These are phyloP conservation scores for Cercospora zeina DNA, from an alignment of 2,329 filamentous ascomycete genomes.

Conservation along the genomic window DNA sequence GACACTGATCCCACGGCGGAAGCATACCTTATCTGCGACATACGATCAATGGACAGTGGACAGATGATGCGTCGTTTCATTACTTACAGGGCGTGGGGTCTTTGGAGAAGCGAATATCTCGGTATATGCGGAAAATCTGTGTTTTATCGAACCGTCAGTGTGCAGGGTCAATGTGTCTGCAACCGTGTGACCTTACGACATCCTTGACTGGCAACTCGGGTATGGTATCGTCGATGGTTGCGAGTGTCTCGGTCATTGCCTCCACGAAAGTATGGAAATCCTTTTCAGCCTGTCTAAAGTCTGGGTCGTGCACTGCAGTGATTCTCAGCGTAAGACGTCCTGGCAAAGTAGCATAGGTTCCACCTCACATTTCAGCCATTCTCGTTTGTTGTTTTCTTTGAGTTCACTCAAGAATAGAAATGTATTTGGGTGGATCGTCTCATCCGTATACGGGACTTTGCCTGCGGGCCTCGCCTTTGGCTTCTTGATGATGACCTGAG, in stretches of 20 bases:
- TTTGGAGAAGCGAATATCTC: slow-evolving; percentile 80
- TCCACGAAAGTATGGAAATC: slow-evolving; percentile 82
- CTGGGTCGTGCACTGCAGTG: slow-evolving; percentile 69
- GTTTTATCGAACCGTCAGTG: background rate
- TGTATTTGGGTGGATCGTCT: slow-evolving; percentile 64
- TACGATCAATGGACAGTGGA: background rate
- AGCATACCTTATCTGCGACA: slow-evolving; percentile 8
- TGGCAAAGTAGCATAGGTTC: too few species aligned
- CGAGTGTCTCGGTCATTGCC: slow-evolving; percentile 67
- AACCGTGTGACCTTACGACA: slow-evolving; percentile 51
- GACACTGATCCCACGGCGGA: background rate
- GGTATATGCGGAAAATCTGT: slow-evolving; percentile 76
- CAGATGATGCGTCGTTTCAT: background rate
- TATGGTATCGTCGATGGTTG: slow-evolving; percentile 73
- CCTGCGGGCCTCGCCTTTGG: slow-evolving; percentile 63
- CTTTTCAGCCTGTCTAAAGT: slow-evolving; percentile 74
- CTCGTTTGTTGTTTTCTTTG: slow-evolving; percentile 60
- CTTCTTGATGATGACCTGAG: slow-evolving; percentile 62
- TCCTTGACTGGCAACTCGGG: slow-evolving; percentile 86
- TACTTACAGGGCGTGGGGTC: slow-evolving; percentile 83
- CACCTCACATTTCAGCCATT: slow-evolving; percentile 66
- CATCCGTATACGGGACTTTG: slow-evolving; percentile 57
- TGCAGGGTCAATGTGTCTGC: background rate
- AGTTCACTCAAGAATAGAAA: slow-evolving; percentile 61
- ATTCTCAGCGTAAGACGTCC: background rate